Evolutionary conservation across 805 yeast species (phyloP).

Genomic region (Cyberlindnera nakhonratchasimensis): DNA sequence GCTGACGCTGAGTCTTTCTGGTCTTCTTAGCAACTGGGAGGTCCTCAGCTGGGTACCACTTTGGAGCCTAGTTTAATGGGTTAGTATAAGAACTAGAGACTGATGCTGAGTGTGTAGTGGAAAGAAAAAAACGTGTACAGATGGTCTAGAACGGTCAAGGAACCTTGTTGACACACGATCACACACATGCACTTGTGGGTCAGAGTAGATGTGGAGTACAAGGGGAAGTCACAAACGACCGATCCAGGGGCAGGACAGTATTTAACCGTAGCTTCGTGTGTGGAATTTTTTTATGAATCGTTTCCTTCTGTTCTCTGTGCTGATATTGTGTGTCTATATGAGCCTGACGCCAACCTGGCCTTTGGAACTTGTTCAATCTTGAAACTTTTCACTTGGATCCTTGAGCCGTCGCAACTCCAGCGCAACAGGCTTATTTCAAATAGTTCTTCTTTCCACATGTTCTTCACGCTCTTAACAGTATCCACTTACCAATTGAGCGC

Average conservation of each 20-base stretch:
- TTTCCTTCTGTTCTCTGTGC: not conserved
- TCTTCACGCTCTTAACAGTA: constrained; percentile 8
- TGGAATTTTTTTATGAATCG: not conserved
- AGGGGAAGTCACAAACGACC: not conserved
- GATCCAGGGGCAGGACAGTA: not conserved
- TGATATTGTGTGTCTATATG: not conserved
- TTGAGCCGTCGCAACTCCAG: constrained; percentile 1
- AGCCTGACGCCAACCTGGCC: no score
- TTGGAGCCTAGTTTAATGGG: constrained; percentile 49
- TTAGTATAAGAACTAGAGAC: no score
- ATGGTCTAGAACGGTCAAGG: no score
- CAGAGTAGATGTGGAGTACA: constrained; percentile 6
- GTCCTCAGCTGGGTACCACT: constrained; percentile 94
- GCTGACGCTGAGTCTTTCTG: constrained; percentile 91
- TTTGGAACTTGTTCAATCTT: no score
- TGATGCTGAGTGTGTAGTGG: not conserved
- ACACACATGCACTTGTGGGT: no score
- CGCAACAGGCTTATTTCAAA: not conserved
- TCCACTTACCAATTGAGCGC: constrained; percentile 32
- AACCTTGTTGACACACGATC: no score
- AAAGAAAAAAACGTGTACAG: not conserved
- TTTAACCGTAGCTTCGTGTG: not conserved
- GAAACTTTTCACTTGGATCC: constrained; percentile 15
- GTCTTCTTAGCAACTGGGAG: constrained; percentile 82
- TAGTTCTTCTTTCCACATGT: not conserved